Conservation (phyloP, 371 early-diverging fungal species). For the Dichotomocladium elegans region DNA sequence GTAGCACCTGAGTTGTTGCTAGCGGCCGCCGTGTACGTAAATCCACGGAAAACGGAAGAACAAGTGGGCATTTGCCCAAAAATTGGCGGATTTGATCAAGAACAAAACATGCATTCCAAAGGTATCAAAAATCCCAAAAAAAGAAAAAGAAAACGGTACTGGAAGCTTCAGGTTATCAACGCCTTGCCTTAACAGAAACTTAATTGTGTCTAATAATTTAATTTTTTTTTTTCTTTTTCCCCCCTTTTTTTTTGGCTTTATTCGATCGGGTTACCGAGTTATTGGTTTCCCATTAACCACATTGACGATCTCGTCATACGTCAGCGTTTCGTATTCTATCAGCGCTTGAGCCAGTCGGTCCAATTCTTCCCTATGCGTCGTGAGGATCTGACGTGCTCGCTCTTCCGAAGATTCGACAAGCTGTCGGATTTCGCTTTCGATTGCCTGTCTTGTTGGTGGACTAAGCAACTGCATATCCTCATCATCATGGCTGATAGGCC, state of each 20-base stretch:
- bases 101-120: too few species aligned
- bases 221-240: background rate
- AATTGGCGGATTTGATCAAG: too few species aligned
- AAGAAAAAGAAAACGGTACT: background rate
- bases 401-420: constrained; percentile 54
- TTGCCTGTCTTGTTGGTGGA: constrained; percentile 67
- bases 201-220: background rate
- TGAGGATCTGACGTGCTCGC: constrained; percentile 72
- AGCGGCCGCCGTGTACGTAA: too few species aligned
- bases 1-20: too few species aligned
- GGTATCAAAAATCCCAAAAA: too few species aligned
- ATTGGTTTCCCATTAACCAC: constrained; percentile 3
- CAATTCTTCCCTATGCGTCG: constrained; percentile 77
- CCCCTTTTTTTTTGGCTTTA: background rate
- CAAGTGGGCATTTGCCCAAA: too few species aligned
- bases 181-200: too few species aligned
- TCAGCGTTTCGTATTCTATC: constrained; percentile 91
- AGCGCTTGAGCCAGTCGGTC: constrained; percentile 90
- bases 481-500: constrained; percentile 55
- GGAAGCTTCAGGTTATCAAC: background rate
- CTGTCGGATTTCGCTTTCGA: constrained; percentile 82
- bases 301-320: constrained; percentile 48
- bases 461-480: constrained; percentile 75
- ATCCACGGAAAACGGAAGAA: too few species aligned
- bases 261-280: background rate